Base-by-base conservation (phyloP, 2,329 filamentous ascomycete species). In the Exophiala bonariae region DNA sequence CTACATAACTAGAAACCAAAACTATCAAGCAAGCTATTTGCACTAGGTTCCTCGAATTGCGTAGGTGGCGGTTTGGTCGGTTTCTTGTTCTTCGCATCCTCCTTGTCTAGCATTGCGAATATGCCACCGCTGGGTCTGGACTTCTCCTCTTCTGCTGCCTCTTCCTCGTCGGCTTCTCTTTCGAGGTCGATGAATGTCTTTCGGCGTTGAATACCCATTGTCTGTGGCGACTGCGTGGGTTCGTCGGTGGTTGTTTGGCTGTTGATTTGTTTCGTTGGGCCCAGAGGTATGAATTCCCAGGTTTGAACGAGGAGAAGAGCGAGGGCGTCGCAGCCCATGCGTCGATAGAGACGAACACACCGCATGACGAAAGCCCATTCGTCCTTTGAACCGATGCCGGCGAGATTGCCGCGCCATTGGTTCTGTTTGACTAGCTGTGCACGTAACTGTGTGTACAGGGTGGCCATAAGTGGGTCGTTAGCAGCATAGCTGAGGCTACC, bases 1-100 rank as follows among this genome's bases (percentile, higher is more conserved):
- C n/a, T n/a, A n/a, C n/a, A n/a, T n/a, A n/a, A n/a, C n/a, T n/a
- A 97, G 64, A 97, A 93, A 1, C 92, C 92, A 77, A 97, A 97
- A 65, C 81, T 91, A 74, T 97, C 92, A 59, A 97, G 75, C 62
- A 99, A 70, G 49, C 89, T 92, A 64, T 82, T 89, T 20, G 87
- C 80, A 70, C 95, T 90, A n/a, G 93, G 93, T 67, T 99, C 93
- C 59, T 95, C 79, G 65, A 97, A 97, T 54, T 85, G 83, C 16
- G 86, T 89, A 1, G 89, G 83, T 13, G 84, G 77, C 11, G 80
- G 76, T 26, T 26, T 26, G 6, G 23, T 11, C 60, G 85, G 79
- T 51, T 72, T 69, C 59, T 69, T 68, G 56, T 66, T 62, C 35
- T 69, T 63, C 35, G 8, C 67, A 11, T 26, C 23, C 11, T 11